Evolutionary conservation across 2,329 filamentous ascomycete species (phyloP).

Genomic region (Helotiales sp.): DNA sequence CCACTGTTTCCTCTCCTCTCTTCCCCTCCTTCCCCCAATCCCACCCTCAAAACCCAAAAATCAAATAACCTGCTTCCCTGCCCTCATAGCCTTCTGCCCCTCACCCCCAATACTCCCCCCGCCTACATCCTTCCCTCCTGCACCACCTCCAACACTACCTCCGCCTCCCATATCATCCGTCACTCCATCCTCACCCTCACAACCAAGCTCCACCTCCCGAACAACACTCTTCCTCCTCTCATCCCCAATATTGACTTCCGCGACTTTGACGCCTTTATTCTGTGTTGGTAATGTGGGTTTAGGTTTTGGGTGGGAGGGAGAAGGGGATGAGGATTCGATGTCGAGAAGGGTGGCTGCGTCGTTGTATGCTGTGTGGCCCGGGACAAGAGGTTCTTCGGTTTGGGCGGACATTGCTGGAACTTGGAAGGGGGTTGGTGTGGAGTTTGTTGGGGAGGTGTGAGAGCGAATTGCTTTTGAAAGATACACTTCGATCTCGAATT

Average conservation of each 20-base stretch:
- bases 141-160: neutral
- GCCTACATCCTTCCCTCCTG: neutral
- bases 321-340: neutral
- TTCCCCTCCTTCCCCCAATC: neutral
- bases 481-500: neutral
- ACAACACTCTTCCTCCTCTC: neutral
- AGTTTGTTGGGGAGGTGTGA: neutral
- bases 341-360: slow-evolving; percentile 2
- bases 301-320: neutral
- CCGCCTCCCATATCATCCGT: neutral
- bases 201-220: neutral
- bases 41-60: neutral
- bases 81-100: slow-evolving; percentile 10
- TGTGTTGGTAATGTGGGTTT: neutral
- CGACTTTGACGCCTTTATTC: neutral
- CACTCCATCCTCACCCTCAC: neutral
- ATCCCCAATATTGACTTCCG: neutral
- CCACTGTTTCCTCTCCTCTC: neutral
- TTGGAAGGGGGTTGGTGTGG: neutral
- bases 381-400: slow-evolving; percentile 4
- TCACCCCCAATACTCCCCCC: neutral
- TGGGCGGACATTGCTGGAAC: neutral
- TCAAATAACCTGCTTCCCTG: slow-evolving; percentile 2
- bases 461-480: neutral
- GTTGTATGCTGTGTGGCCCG: neutral